Evolutionary conservation across 192 early-diverging fungal species (phyloP).

Genomic region (Rhizoclosmatium globosum): DNA sequence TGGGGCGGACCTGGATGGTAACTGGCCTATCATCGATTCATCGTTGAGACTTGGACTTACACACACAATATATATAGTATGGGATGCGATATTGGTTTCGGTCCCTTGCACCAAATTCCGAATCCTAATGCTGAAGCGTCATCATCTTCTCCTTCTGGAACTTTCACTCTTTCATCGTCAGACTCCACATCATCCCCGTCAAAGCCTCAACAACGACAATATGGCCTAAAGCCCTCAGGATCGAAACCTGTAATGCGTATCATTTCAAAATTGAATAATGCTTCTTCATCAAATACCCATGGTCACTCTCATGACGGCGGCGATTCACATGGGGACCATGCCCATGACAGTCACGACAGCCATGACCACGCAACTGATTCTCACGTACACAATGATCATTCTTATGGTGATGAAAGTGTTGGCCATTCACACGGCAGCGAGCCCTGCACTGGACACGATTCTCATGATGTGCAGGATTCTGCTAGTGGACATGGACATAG

Average conservation of each 20-base stretch:
- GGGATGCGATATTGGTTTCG: constrained; percentile 34
- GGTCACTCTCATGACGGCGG: neutral
- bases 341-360: neutral
- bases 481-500: too few species aligned
- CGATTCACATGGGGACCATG: neutral
- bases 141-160: too few species aligned
- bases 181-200: neutral
- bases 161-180: too few species aligned
- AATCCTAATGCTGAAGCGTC: neutral
- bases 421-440: too few species aligned
- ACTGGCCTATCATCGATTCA: neutral
- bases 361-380: neutral
- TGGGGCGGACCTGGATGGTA: constrained; percentile 44
- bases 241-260: constrained; percentile 22
- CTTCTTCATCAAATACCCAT: neutral
- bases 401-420: neutral
- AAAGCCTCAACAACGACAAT: neutral
- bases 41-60: too few species aligned
- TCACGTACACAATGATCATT: neutral
- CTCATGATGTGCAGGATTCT: too few species aligned
- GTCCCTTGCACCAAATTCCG: constrained; percentile 28
- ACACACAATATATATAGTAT: constrained; percentile 3
- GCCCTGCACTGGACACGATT: too few species aligned
- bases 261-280: neutral
- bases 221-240: neutral